Percentiles rank a stretch among this genome's conserved stretches.
These are phyloP conservation scores for Porcisia hertigi DNA, from an alignment of 208 protist species.

Conservation along the genomic window DNA sequence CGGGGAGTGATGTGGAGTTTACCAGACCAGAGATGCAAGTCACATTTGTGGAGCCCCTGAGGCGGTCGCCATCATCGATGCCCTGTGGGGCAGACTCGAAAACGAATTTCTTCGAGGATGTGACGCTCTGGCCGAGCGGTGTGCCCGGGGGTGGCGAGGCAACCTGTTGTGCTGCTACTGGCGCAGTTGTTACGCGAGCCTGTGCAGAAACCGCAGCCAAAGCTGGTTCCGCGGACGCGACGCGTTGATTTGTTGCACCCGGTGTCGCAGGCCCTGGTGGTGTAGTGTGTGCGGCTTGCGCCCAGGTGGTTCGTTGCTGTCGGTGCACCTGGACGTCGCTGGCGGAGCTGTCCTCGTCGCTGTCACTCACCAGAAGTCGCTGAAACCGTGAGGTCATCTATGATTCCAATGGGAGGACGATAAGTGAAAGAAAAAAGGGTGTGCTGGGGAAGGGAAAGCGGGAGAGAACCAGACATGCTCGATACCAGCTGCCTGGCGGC, in stretches of 20 bases:
- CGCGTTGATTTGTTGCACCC: neutral
- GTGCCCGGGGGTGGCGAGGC: neutral
- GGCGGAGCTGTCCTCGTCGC: conserved; percentile 53
- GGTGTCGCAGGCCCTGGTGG: conserved; percentile 18
- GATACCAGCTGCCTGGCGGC: neutral
- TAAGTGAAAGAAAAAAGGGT: neutral
- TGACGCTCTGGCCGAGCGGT: conserved; percentile 17
- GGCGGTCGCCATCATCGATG: neutral
- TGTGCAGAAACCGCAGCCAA: neutral
- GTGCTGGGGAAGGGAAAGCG: neutral
- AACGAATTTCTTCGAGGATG: neutral
- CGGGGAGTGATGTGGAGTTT: neutral
- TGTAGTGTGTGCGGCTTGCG: conserved; percentile 32
- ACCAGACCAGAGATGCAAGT: conserved; percentile 19
- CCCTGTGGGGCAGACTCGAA: neutral
- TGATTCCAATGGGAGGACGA: neutral
- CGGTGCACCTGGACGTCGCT: conserved; percentile 18
- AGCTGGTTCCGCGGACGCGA: neutral
- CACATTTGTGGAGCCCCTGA: neutral
- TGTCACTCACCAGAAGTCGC: conserved; percentile 52
- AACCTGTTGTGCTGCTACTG: neutral
- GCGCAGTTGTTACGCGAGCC: neutral
- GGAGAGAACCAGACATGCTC: neutral
- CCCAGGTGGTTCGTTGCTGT: conserved; percentile 15
- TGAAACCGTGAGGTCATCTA: conserved; percentile 36